phyloP scores from a whole-genome alignment of 2,329 filamentous ascomycete species.

The Stagonosporopsis cucurbitacearum region DNA sequence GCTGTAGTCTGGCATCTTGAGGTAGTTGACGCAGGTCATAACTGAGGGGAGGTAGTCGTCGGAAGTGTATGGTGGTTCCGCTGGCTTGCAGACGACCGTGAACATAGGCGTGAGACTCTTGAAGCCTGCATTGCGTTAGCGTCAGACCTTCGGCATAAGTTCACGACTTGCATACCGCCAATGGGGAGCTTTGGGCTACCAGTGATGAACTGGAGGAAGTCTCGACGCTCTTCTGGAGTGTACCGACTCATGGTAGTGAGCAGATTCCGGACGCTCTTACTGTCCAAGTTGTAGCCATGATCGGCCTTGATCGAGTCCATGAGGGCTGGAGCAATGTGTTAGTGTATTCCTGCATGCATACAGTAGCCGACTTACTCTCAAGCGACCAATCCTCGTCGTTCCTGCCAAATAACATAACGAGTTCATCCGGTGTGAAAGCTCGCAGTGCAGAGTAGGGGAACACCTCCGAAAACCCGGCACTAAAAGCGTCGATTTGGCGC shows the following conservation, averaged over 20 bases:
- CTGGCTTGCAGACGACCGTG: slow-evolving; percentile 98
- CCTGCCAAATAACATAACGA: slow-evolving; percentile 92
- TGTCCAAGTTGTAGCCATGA: slow-evolving; percentile 98
- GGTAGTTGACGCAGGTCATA: slow-evolving; percentile 99
- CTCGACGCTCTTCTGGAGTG: slow-evolving; percentile 74
- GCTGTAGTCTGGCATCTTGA: slow-evolving; percentile 96
- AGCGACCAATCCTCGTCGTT: slow-evolving; percentile 97
- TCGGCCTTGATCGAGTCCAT: slow-evolving; percentile 99
- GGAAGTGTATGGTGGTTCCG: slow-evolving; percentile 87
- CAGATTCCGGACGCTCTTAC: slow-evolving; percentile 90
- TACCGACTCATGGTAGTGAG: slow-evolving; percentile 95
- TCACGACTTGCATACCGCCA: slow-evolving; percentile 71
- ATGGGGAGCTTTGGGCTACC: slow-evolving; percentile 98
- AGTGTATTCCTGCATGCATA: slow-evolving; percentile 22
- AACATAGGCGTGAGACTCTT: slow-evolving; percentile 98
- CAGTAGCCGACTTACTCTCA: slow-evolving; percentile 74
- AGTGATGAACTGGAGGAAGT: slow-evolving; percentile 97
- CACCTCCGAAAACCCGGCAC: slow-evolving; percentile 88
- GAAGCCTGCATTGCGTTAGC: slow-evolving; percentile 69
- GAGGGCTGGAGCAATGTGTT: slow-evolving; percentile 66
- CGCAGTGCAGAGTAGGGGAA: slow-evolving; percentile 93
- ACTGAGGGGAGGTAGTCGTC: slow-evolving; percentile 99
- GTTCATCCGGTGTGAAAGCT: slow-evolving; percentile 92
- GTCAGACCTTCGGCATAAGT: not conserved
- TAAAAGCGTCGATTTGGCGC: slow-evolving; percentile 89